Base-by-base conservation (phyloP, 2,329 filamentous ascomycete species). In the Xylaria sp. region DNA sequence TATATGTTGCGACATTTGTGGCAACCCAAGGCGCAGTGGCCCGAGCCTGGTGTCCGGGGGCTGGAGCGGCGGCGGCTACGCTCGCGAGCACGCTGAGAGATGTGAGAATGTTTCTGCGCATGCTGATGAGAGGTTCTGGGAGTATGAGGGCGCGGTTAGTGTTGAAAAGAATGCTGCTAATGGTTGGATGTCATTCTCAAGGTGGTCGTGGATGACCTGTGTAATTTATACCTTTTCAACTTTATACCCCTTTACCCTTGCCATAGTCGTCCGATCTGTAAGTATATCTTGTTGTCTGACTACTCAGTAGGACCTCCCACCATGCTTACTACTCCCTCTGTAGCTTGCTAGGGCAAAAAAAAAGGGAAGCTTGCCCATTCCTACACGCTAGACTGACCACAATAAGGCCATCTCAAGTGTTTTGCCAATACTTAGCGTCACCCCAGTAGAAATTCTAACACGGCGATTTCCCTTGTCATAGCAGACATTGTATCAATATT, bases 71-170 rank as follows among this genome's bases (percentile, higher is more conserved):
- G 20, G 45, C 45, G 23, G 23, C 55, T 8, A 58, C 23, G 55
- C 62, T 45, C 23, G 62, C 62, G n/a, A 64, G 34, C 7, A 52
- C 53, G 32, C 53, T n/a, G 32, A 59, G 13, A 10, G 57, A 43
- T 23, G 63, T 32, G 46, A 65, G 9, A 18, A 53, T n/a, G 28
- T 20, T 45, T 36, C 28, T 25, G 48, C 25, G 39, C 62, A 65
- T 65, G 39, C 25, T 60, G 46, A 30, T 25, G 46, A 30, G 46
- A 50, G 46, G 25, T 28, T 10, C 8, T 30, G 15, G 30, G 15
- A 10, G 13, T n/a, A 15, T 30, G 1, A 10, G 8, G 46, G 25
- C 9, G 15, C 18, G 12, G 28, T 50, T 15, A 15, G 46, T 28
- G 46, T 18, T 2, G 46, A n/a, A 25, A 1, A 28, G 25, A 46